Conservation (phyloP, 352 stramenopile species). For the Phytopythium mirpurense region DNA sequence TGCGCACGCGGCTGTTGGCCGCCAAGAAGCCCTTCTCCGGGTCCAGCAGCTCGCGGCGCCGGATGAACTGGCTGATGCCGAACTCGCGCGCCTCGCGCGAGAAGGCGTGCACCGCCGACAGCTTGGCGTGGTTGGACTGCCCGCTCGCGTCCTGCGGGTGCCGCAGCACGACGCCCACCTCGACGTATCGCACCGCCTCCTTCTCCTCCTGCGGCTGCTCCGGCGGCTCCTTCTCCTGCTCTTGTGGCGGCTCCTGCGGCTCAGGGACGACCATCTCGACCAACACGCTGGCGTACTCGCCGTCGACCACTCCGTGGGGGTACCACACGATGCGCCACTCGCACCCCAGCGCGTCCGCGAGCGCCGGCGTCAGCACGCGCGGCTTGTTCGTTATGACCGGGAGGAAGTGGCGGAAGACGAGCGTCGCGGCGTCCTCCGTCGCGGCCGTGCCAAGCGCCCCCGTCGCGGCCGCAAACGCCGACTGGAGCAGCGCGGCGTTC, state of each 20-base stretch:
- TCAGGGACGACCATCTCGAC: slow-evolving; percentile 41
- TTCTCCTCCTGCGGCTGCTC: slow-evolving; percentile 4
- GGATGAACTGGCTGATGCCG: slow-evolving; percentile 46
- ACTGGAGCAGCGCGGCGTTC: slow-evolving; percentile 16
- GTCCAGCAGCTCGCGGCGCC: slow-evolving; percentile 39
- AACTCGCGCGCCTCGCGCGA: slow-evolving; percentile 42
- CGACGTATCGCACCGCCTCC: slow-evolving; percentile 5
- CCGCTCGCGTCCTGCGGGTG: slow-evolving; percentile 18
- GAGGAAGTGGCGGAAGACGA: slow-evolving; percentile 34
- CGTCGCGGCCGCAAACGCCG: neutral
- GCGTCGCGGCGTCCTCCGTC: slow-evolving; percentile 5
- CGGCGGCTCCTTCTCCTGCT: neutral
- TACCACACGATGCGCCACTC: slow-evolving; percentile 68
- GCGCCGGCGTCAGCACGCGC: slow-evolving; percentile 19
- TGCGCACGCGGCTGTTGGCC: slow-evolving; percentile 32
- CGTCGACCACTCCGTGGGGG: slow-evolving; percentile 35
- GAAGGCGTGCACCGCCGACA: slow-evolving; percentile 48
- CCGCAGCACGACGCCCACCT: slow-evolving; percentile 47
- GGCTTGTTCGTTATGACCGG: slow-evolving; percentile 34
- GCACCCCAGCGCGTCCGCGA: slow-evolving; percentile 31
- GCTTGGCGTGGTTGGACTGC: slow-evolving; percentile 19
- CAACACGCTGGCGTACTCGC: slow-evolving; percentile 48
- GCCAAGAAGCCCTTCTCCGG: slow-evolving; percentile 40
- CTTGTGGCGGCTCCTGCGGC: neutral
- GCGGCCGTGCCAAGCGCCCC: neutral